Evolutionary conservation across 2,329 filamentous ascomycete species (phyloP), one percentile per base, ranked within the genome.

Genomic region (Aurifilum marmelostoma): DNA sequence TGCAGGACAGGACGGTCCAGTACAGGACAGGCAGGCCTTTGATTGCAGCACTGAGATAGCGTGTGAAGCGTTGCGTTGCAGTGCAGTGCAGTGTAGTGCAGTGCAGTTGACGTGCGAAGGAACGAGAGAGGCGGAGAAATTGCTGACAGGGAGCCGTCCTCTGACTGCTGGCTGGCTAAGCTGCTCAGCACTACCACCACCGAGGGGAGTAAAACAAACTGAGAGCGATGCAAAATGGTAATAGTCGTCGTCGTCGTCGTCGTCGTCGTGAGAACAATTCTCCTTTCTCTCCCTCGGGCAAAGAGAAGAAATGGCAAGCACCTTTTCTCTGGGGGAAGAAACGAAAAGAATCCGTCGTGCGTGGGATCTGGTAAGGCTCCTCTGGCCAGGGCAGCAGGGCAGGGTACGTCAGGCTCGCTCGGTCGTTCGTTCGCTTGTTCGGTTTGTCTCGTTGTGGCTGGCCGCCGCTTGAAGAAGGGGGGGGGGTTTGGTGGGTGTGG

Each of bases 361-460:
- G 24, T 18, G 52, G 52, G 52, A 56, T 56, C 52, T 56, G 52
- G 52, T 8, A 29, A 18, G 24, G 52, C 52, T 29, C 52, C 43
- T 47, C 43, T n/a, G 43, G 52, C 12, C 52, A 56, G 52, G 27
- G 52, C 52, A 56, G 18, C 27, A 29, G 52, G 52, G 52, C 24
- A 56, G 24, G 52, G 56, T 37, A 59, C 56, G 56, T 59, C 56
- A 59, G 29, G 56, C 56, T 59, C 32, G 56, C 52, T 32, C 21
- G 52, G 16, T 59, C 32, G 56, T 18, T 37, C 56, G 29, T 1
- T 14, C 29, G 56, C 56, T 59, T n/a, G 29, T 29, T 59, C 56
- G 32, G 29, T 18, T 29, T 37, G 52, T 32, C 52, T 56, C 1
- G 3, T 56, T 32, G 56, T 59, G 27, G 56, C 56, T 59, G 56